A percentile compares a stretch with the other conserved stretches of the same genome.
Conservation (phyloP, 2,329 filamentous ascomycete species). For the Mycosphaerelloides madeirae region DNA sequence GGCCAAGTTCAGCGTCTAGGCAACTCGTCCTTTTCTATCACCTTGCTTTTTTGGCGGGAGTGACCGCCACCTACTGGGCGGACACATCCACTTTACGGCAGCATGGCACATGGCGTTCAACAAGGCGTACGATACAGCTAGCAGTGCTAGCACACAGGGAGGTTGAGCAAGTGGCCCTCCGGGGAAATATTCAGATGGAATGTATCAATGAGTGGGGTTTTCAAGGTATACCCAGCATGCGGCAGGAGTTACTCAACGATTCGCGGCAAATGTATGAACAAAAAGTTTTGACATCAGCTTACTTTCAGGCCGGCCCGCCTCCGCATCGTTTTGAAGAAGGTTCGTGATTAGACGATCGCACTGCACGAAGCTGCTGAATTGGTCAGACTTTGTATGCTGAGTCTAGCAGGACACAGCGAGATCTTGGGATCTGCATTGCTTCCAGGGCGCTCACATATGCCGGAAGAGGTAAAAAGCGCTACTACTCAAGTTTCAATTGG, state of each 20-base stretch:
- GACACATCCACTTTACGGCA: constrained; percentile 7
- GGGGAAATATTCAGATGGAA: constrained; percentile 18
- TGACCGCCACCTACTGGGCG: constrained; percentile 4
- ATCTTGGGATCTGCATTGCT: no score
- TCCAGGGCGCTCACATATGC: no score
- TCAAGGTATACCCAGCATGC: constrained; percentile 11
- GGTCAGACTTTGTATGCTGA: no score
- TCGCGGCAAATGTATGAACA: background rate
- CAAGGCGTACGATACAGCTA: constrained; percentile 17
- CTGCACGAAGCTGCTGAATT: no score
- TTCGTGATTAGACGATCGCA: no score
- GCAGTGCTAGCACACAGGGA: constrained; percentile 24
- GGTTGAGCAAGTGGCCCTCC: constrained; percentile 35
- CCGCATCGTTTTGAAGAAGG: no score
- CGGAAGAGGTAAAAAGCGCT: no score
- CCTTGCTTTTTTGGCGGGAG: constrained; percentile 3
- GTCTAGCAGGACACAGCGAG: no score
- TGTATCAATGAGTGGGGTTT: constrained; percentile 6
- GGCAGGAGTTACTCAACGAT: constrained; percentile 2
- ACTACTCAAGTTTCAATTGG: no score
- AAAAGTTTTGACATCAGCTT: no score
- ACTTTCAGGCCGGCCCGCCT: no score
- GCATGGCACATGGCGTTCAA: constrained; percentile 18
- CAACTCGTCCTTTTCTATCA: background rate
- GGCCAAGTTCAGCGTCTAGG: constrained; percentile 81